Conservation (phyloP, 2,329 filamentous ascomycete genomes). For the Nemania serpens region DNA sequence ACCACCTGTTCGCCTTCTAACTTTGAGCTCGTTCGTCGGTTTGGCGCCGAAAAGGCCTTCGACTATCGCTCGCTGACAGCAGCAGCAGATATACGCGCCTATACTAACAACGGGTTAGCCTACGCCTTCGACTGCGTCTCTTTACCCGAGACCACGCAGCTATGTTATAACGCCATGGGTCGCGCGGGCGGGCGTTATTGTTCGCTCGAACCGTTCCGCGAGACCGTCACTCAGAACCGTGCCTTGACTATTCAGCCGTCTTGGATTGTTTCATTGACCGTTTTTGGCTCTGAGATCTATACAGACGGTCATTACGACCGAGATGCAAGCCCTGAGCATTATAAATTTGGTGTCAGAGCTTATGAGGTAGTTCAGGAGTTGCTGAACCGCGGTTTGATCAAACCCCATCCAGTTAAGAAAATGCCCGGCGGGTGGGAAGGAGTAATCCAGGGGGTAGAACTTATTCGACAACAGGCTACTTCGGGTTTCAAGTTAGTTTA, state of each 20-base stretch:
- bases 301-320: conserved; percentile 16
- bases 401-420: conserved; percentile 23
- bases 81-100: conserved; percentile 42
- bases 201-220: conserved; percentile 42
- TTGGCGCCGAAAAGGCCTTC: conserved; percentile 51
- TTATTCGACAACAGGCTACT: conserved; percentile 13
- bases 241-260: conserved; percentile 25
- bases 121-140: conserved; percentile 52
- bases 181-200: conserved; percentile 46
- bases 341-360: conserved; percentile 1
- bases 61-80: conserved; percentile 48
- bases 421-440: conserved; percentile 29
- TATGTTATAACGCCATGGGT: conserved; percentile 47
- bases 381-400: conserved; percentile 22
- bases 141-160: conserved; percentile 38
- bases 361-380: conserved; percentile 22
- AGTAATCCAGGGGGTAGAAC: conserved; percentile 23
- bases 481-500: conserved; percentile 25
- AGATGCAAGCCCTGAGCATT: conserved; percentile 3
- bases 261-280: conserved; percentile 23
- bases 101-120: conserved; percentile 45
- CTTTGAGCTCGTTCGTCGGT: conserved; percentile 45
- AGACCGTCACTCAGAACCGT: conserved; percentile 25
- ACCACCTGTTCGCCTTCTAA: conserved; percentile 52
- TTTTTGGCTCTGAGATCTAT: conserved; percentile 21